These are phyloP conservation scores for Diplodia seriata DNA, from an alignment of 2,329 filamentous ascomycete species.

Conservation along the genomic window DNA sequence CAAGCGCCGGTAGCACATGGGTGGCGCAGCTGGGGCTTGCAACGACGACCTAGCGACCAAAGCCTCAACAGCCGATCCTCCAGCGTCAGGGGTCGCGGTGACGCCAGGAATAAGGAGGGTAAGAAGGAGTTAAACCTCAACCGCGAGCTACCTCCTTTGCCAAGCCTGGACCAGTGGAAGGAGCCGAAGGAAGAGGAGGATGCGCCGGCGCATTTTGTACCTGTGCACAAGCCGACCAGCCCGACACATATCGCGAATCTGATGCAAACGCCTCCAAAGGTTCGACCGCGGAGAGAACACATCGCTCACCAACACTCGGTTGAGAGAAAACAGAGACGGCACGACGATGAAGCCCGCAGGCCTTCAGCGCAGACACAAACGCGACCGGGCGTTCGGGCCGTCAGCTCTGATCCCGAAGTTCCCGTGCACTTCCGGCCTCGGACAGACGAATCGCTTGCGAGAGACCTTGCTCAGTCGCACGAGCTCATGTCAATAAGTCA, in stretches of 20 bases:
- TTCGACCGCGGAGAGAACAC: conserved; percentile 10
- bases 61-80: conserved; percentile 38
- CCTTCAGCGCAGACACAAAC: background rate
- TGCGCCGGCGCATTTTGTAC: conserved; percentile 31
- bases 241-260: conserved; percentile 34
- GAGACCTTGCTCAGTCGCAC: conserved; percentile 21
- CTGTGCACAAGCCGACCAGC: conserved; percentile 20
- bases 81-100: conserved; percentile 36
- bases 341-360: conserved; percentile 11
- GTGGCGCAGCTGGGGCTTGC: conserved; percentile 51
- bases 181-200: conserved; percentile 34
- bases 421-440: conserved; percentile 18
- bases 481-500: conserved; percentile 41
- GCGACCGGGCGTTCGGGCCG: background rate
- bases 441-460: conserved; percentile 11
- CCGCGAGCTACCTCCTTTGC: conserved; percentile 56
- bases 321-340: conserved; percentile 17
- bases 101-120: conserved; percentile 37
- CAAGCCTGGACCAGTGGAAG: conserved; percentile 53
- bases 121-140: conserved; percentile 53
- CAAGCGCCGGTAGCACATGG: conserved; percentile 37
- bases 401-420: conserved; percentile 13
- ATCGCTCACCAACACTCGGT: conserved; percentile 22
- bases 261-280: conserved; percentile 32
- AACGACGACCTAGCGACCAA: conserved; percentile 44